Conservation (phyloP, 208 protist species). For the Trypanosoma congolense region DNA sequence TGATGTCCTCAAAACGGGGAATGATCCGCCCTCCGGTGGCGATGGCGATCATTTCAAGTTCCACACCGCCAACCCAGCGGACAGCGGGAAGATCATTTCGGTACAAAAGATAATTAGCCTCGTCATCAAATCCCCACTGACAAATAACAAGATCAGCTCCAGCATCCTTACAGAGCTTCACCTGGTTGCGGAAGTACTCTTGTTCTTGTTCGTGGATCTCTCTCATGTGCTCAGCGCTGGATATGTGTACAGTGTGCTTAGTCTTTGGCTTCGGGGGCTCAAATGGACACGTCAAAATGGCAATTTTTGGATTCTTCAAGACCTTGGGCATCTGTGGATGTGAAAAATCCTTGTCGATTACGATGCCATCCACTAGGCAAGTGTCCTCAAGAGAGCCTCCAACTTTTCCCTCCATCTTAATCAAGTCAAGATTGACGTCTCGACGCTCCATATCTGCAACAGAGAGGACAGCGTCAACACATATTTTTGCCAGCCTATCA, state of each 20-base stretch:
- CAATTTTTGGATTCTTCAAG: slow-evolving; percentile 98
- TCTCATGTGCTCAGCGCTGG: slow-evolving; percentile 91
- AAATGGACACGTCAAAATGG: slow-evolving; percentile 99
- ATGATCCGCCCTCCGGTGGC: slow-evolving; percentile 99
- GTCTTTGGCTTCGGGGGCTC: slow-evolving; percentile 99
- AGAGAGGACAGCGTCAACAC: slow-evolving; percentile 97
- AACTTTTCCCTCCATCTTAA: slow-evolving; percentile 98
- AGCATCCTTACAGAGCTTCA: slow-evolving; percentile 92
- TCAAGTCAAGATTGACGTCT: slow-evolving; percentile 99
- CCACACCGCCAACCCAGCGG: slow-evolving; percentile 99
- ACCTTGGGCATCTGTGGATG: slow-evolving; percentile 97
- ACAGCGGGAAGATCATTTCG: slow-evolving; percentile 99
- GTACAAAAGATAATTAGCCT: slow-evolving; percentile 99
- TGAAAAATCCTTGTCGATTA: slow-evolving; percentile 99
- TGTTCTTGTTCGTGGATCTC: slow-evolving; percentile 97
- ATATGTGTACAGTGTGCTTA: slow-evolving; percentile 98
- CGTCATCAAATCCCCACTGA: slow-evolving; percentile 99
- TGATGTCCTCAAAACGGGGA: slow-evolving; percentile 98
- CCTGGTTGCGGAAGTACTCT: slow-evolving; percentile 96
- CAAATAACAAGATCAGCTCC: slow-evolving; percentile 99
- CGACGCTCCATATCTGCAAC: slow-evolving; percentile 98
- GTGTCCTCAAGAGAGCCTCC: slow-evolving; percentile 98
- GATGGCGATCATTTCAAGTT: slow-evolving; percentile 99
- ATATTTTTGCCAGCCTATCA: slow-evolving; percentile 97
- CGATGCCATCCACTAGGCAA: slow-evolving; percentile 96